phyloP scores from a whole-genome alignment of 2,329 filamentous ascomycete species.

The Xylaria multiplex region DNA sequence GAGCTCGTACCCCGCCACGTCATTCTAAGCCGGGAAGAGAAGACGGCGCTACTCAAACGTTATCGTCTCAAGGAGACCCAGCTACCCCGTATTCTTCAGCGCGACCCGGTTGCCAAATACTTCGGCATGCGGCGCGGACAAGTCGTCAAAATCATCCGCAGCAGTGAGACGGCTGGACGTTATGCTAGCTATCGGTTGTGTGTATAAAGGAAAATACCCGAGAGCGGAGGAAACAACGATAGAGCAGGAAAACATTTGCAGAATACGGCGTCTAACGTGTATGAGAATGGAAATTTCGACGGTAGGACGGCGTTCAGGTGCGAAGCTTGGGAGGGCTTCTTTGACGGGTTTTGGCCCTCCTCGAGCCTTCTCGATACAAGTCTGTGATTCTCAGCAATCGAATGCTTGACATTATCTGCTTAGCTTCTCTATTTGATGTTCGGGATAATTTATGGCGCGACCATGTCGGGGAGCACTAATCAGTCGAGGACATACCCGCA shows the following conservation, averaged over 20 bases:
- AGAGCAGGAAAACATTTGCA: slow-evolving; percentile 33
- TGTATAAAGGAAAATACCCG: slow-evolving; percentile 56
- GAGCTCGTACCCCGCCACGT: slow-evolving; percentile 96
- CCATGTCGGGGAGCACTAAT: not conserved
- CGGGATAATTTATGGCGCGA: not conserved
- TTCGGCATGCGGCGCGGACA: slow-evolving; percentile 89
- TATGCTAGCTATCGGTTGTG: slow-evolving; percentile 92
- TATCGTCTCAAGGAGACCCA: slow-evolving; percentile 98
- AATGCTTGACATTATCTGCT: slow-evolving; percentile 4
- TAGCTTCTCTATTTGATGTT: not conserved
- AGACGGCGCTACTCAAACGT: slow-evolving; percentile 82
- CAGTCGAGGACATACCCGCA: not conserved
- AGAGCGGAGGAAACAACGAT: slow-evolving; percentile 18
- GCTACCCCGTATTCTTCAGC: slow-evolving; percentile 88
- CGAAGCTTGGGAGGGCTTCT: slow-evolving; percentile 27
- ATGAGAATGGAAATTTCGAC: slow-evolving; percentile 35
- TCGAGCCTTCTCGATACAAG: slow-evolving; percentile 24
- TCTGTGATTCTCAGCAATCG: slow-evolving; percentile 13
- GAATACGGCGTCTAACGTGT: slow-evolving; percentile 41
- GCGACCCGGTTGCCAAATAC: slow-evolving; percentile 93
- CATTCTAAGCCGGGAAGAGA: slow-evolving; percentile 89
- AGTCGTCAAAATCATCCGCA: slow-evolving; percentile 98
- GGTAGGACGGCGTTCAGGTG: slow-evolving; percentile 40
- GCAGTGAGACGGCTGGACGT: slow-evolving; percentile 91
- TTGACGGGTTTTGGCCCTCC: slow-evolving; percentile 18